These are phyloP conservation scores for Cladosporium sp. DNA, from an alignment of 2,329 filamentous ascomycete genomes.

Conservation along the genomic window DNA sequence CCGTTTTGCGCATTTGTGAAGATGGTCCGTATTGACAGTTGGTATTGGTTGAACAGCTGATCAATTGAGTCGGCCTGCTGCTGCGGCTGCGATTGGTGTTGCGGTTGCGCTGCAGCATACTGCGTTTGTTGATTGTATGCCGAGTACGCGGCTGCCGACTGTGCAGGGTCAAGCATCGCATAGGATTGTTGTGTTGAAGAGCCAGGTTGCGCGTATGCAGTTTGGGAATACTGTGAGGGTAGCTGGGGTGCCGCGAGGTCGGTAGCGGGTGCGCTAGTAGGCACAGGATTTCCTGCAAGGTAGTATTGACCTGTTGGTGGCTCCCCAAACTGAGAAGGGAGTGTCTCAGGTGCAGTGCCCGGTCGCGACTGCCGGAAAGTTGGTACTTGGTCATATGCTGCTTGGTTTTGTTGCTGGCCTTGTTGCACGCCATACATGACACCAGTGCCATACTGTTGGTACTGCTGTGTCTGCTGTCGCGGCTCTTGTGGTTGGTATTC, in stretches of 20 bases:
- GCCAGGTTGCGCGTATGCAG: conserved; percentile 62
- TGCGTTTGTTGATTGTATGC: conserved; percentile 24
- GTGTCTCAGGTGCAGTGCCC: conserved; percentile 74
- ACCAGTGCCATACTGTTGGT: conserved; percentile 59
- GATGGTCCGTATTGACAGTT: conserved; percentile 58
- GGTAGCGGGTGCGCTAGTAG: conserved; percentile 61
- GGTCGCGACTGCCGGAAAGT: conserved; percentile 71
- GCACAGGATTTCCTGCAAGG: conserved; percentile 56
- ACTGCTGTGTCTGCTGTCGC: conserved; percentile 57
- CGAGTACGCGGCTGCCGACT: conserved; percentile 33
- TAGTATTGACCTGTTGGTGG: conserved; percentile 70
- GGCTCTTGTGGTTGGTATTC: conserved; percentile 55
- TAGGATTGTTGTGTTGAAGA: conserved; percentile 53
- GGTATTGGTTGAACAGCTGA: conserved; percentile 67
- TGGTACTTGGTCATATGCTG: conserved; percentile 70
- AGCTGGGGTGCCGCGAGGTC: conserved; percentile 61
- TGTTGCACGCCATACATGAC: conserved; percentile 77
- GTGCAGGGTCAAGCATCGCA: conserved; percentile 54
- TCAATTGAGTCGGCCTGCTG: conserved; percentile 42
- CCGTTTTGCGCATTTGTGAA: conserved; percentile 71
- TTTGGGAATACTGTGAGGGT: conserved; percentile 61
- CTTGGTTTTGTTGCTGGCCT: conserved; percentile 49
- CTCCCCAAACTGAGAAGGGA: conserved; percentile 66
- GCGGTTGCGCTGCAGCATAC: conserved; percentile 28
- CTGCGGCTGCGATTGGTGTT: conserved; percentile 26